phyloP scores from a whole-genome alignment of 345 rosid species.

The sweet orange (Citrus sinensis) region DNA sequence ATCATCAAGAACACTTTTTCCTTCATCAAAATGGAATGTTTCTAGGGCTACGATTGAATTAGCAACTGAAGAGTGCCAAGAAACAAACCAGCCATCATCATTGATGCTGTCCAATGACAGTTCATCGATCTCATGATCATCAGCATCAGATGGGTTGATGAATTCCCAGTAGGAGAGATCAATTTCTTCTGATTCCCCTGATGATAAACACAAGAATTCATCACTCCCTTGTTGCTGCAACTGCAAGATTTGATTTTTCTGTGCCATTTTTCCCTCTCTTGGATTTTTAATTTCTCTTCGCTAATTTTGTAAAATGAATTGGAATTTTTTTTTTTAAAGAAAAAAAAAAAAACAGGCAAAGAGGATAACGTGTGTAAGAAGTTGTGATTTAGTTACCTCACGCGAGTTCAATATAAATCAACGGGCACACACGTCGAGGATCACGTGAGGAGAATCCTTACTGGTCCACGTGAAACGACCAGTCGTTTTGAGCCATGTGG shows the following conservation, averaged over 20 bases:
- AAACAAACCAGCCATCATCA: constrained; percentile 9
- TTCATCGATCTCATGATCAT: not conserved
- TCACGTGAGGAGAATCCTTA: not conserved
- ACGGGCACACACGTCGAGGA: not conserved
- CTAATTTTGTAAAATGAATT: not conserved
- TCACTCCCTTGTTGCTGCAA: constrained; percentile 3
- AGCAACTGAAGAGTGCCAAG: constrained; percentile 20
- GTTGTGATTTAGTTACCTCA: not conserved
- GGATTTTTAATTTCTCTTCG: not conserved
- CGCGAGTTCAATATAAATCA: not conserved
- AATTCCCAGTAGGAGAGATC: constrained; percentile 41
- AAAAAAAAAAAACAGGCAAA: too few species aligned
- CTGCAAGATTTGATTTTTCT: not conserved
- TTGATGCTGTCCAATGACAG: not conserved
- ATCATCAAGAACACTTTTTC: not conserved
- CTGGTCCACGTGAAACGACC: not conserved
- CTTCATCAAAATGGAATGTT: not conserved
- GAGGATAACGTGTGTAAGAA: not conserved
- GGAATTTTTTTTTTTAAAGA: too few species aligned
- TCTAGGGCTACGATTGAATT: not conserved
- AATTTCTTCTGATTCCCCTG: not conserved
- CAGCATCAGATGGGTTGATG: constrained; percentile 28
- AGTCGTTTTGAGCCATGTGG: not conserved
- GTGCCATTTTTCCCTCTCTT: not conserved
- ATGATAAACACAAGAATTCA: constrained; percentile 9